phyloP scores from a whole-genome alignment of 2,329 filamentous ascomycete genomes.

The Ascochyta fabae region DNA sequence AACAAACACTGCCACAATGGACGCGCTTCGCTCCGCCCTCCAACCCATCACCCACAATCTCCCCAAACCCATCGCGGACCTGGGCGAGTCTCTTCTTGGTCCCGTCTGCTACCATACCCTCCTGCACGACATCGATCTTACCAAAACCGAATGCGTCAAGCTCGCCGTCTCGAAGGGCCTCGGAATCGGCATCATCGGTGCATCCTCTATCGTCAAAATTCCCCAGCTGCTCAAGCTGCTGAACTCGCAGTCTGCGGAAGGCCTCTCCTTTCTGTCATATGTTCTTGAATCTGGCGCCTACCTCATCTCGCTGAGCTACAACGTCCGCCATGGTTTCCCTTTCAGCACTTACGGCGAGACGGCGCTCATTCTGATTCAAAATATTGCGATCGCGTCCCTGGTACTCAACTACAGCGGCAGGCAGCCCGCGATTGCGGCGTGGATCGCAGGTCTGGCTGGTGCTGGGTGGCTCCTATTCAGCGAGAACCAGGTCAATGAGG shows the following conservation, averaged over 20 bases:
- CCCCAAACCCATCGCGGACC: constrained; percentile 43
- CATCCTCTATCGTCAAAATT: constrained; percentile 91
- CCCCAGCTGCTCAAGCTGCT: constrained; percentile 95
- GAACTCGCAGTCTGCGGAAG: constrained; percentile 77
- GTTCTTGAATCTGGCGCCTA: constrained; percentile 88
- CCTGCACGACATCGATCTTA: constrained; percentile 81
- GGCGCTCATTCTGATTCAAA: constrained; percentile 88
- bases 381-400: constrained; percentile 84
- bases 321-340: constrained; percentile 86
- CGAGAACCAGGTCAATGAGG: constrained; percentile 68
- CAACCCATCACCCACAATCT: constrained; percentile 56
- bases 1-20: constrained; percentile 43
- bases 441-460: constrained; percentile 77
- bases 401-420: constrained; percentile 84
- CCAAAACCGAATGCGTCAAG: constrained; percentile 80
- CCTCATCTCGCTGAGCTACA: constrained; percentile 91
- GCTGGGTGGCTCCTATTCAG: constrained; percentile 74
- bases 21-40: constrained; percentile 52
- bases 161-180: constrained; percentile 91
- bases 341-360: constrained; percentile 98
- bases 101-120: constrained; percentile 83
- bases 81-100: constrained; percentile 69
- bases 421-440: constrained; percentile 71
- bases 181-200: constrained; percentile 90
- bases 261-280: constrained; percentile 89